Evolutionary conservation across 2,329 filamentous ascomycete genomes (phyloP), one percentile per base, ranked within the genome.

Genomic region (Blumeriella jaapii): DNA sequence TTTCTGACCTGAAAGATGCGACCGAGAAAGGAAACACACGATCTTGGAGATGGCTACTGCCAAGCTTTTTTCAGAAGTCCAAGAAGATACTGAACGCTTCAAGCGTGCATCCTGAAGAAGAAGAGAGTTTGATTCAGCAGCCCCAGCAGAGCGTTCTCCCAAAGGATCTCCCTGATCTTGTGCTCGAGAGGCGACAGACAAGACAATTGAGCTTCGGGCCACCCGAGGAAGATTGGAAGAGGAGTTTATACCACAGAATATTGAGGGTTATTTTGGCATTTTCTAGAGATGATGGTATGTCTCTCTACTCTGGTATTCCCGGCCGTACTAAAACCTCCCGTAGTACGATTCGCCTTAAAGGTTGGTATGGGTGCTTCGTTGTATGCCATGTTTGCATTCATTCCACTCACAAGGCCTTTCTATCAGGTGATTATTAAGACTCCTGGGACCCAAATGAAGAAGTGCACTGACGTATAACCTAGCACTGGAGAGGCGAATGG

Each of bases 321-420:
- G 6, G 12, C 9, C 12, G 29, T n/a, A 31, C 18, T 31, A 7
- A 39, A 4, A 17, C 31, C 63, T 61, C 13, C 1, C n/a, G n/a
- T 36, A 56, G 53, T 79, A 34, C 65, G 70, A 29, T 96, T 93
- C 54, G 87, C 87, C 4, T 71, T 93, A 55, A 98, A 98, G 58
- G 89, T 96, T 35, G 89, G 89, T 24, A 71, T 89, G 25, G 91
- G 91, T 14, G 91, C 91, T 9, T 73, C 86, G 4, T 60, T 95
- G 0, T 96, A 89, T 63, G 89, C 86, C 12, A 74, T 91, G 57
- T 82, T 93, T 48, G 80, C 91, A 2, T 98, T 94, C 52, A 70
- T 95, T 20, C 71, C 77, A 1, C 63, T 69, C 6, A 93, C 86
- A 2, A 68, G 86, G 34, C 82, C 82, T 0, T 69, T 81, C 13